These are phyloP conservation scores for Thermothielavioides terrestris DNA, from an alignment of 495 filamentous ascomycete genomes.

Conservation along the genomic window DNA sequence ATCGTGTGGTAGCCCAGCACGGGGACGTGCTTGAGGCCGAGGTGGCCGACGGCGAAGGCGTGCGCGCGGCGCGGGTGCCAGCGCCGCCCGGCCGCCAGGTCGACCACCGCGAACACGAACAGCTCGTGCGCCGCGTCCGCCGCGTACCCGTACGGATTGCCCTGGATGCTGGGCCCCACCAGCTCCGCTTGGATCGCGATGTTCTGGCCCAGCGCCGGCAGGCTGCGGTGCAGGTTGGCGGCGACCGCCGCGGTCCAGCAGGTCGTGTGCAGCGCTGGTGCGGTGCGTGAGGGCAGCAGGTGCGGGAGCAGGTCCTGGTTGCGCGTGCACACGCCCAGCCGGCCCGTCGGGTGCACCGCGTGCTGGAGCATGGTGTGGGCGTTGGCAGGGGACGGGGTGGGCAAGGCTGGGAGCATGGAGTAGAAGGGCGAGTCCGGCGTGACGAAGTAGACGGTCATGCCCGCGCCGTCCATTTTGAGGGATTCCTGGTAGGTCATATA, in stretches of 20 bases:
- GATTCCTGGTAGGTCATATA: slow-evolving; percentile 15
- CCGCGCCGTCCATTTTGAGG: slow-evolving; percentile 21
- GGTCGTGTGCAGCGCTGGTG: background rate
- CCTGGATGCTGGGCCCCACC: slow-evolving; percentile 14
- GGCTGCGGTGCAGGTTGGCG: slow-evolving; percentile 6
- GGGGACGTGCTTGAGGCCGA: slow-evolving; percentile 20
- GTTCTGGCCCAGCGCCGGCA: background rate
- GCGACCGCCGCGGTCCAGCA: slow-evolving; percentile 15
- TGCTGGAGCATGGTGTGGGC: background rate
- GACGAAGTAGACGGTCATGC: slow-evolving; percentile 23
- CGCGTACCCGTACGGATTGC: slow-evolving; percentile 16
- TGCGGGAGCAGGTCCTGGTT: slow-evolving; percentile 9
- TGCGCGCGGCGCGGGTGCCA: slow-evolving; percentile 10
- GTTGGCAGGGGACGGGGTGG: background rate
- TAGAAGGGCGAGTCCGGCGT: background rate
- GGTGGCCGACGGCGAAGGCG: slow-evolving; percentile 1
- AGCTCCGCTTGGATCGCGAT: slow-evolving; percentile 27
- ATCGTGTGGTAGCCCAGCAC: slow-evolving; percentile 18
- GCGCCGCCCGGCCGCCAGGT: slow-evolving; percentile 9
- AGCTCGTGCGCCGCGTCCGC: slow-evolving; percentile 8
- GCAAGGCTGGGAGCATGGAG: background rate
- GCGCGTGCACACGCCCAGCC: slow-evolving; percentile 23
- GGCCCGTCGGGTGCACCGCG: slow-evolving; percentile 11
- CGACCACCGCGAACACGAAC: slow-evolving; percentile 15
- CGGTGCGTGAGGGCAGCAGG: background rate